phyloP scores from a whole-genome alignment of 176 grass and related monocot genomes.

The Oryza officinalis region DNA sequence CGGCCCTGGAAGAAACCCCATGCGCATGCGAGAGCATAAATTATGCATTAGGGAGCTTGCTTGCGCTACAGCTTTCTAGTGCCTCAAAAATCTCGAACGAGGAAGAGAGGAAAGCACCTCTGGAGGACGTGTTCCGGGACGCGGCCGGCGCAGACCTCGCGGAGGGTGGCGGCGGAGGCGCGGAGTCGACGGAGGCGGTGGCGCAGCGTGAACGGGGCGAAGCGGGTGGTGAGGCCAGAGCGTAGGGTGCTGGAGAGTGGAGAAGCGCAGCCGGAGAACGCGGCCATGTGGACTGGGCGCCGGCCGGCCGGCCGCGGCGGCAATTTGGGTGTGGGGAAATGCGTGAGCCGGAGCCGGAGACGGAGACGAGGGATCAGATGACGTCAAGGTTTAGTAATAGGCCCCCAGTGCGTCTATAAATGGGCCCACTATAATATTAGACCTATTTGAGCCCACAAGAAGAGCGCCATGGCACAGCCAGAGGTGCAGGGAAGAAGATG shows the following conservation, averaged over 20 bases:
- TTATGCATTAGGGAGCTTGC: not conserved
- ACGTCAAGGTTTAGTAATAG: too few relatives aligned
- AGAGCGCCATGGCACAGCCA: too few relatives aligned
- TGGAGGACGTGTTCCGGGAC: constrained; percentile 71
- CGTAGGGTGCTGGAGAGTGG: not conserved
- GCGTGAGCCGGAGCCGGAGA: constrained; percentile 2
- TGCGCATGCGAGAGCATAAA: not conserved
- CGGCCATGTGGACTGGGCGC: not conserved
- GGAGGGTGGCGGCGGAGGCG: constrained; percentile 46
- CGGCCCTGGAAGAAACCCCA: constrained; percentile 48
- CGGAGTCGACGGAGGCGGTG: not conserved
- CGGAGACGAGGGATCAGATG: not conserved
- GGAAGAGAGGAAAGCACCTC: constrained; percentile 37
- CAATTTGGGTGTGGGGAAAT: not conserved
- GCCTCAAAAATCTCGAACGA: not conserved
- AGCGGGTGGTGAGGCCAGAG: not conserved
- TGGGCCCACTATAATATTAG: too few relatives aligned
- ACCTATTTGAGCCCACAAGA: too few relatives aligned
- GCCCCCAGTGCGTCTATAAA: too few relatives aligned
- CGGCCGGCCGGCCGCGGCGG: not conserved
- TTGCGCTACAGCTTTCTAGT: not conserved
- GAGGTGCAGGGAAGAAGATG: too few relatives aligned
- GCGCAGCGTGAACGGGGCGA: not conserved
- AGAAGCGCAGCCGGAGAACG: not conserved
- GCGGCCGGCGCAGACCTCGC: constrained; percentile 62